Evolutionary conservation across 2,329 filamentous ascomycete genomes (phyloP).

Genomic region (Karstenula rhodostoma): DNA sequence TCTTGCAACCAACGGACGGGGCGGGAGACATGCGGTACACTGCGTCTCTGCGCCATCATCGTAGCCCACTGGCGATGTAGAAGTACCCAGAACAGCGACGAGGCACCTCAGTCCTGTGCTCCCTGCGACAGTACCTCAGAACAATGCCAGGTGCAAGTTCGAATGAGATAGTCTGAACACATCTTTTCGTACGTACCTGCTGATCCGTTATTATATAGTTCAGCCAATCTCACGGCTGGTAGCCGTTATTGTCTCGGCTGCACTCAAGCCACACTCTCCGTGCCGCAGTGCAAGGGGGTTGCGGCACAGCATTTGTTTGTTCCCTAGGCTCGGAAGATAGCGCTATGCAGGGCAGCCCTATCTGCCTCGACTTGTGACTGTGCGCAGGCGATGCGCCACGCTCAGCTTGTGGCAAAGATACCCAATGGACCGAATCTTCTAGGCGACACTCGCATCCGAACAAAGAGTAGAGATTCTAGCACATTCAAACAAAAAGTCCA

Average conservation of each 20-base stretch:
- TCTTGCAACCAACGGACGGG: neutral
- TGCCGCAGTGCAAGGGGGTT: neutral
- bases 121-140: neutral
- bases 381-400: slow-evolving; percentile 4
- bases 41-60: neutral
- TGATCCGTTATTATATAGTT: neutral
- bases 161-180: neutral
- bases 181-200: neutral
- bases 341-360: neutral
- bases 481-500: neutral
- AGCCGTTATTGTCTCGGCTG: neutral
- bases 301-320: slow-evolving; percentile 6
- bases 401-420: slow-evolving; percentile 1
- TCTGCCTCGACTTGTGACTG: slow-evolving; percentile 9
- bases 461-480: neutral
- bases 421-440: neutral
- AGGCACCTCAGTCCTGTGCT: neutral
- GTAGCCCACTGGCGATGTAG: neutral
- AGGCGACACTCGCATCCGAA: neutral
- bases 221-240: neutral
- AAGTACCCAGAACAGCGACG: neutral
- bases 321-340: neutral
- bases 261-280: neutral
- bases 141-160: neutral
- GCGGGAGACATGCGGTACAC: neutral